These are phyloP conservation scores for Mesotaenium endlicherianum DNA, from an alignment of 139 green algal species.

Conservation along the genomic window DNA sequence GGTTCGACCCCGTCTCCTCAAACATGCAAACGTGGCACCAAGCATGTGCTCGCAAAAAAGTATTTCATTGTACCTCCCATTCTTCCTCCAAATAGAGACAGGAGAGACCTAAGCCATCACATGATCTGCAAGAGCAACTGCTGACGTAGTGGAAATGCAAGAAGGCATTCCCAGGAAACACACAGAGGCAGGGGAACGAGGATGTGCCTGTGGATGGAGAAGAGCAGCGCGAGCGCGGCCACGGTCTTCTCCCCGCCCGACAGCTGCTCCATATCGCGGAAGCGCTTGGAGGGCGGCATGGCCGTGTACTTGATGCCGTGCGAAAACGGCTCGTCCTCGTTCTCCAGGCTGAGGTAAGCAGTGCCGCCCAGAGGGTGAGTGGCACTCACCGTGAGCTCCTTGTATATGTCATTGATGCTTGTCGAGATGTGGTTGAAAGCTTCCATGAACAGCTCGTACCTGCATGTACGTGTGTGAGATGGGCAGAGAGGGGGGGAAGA, in stretches of 20 bases:
- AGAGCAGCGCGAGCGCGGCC: slow-evolving; percentile 92
- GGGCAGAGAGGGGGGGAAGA: not conserved
- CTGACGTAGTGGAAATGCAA: too few relatives aligned
- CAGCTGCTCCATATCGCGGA: slow-evolving; percentile 96
- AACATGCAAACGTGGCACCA: too few relatives aligned
- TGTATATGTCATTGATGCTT: slow-evolving; percentile 91
- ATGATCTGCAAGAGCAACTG: too few relatives aligned
- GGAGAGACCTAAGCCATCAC: too few relatives aligned
- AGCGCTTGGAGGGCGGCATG: slow-evolving; percentile 95
- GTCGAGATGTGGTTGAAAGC: slow-evolving; percentile 82
- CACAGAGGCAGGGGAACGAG: too few relatives aligned
- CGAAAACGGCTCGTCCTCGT: slow-evolving; percentile 82
- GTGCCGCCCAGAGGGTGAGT: slow-evolving; percentile 75
- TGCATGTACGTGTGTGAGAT: slow-evolving; percentile 30
- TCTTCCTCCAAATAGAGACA: too few relatives aligned
- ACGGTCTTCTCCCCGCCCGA: slow-evolving; percentile 88
- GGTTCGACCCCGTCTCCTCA: too few relatives aligned
- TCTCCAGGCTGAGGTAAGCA: slow-evolving; percentile 85
- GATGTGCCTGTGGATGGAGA: slow-evolving; percentile 92
- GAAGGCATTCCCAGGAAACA: too few relatives aligned
- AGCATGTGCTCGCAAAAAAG: too few relatives aligned
- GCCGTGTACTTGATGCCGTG: slow-evolving; percentile 86
- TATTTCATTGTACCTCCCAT: too few relatives aligned
- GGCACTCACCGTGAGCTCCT: slow-evolving; percentile 74
- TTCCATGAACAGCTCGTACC: slow-evolving; percentile 75